phyloP scores from a whole-genome alignment of 257 asterid genomes.

The Solanum paucissectum region DNA sequence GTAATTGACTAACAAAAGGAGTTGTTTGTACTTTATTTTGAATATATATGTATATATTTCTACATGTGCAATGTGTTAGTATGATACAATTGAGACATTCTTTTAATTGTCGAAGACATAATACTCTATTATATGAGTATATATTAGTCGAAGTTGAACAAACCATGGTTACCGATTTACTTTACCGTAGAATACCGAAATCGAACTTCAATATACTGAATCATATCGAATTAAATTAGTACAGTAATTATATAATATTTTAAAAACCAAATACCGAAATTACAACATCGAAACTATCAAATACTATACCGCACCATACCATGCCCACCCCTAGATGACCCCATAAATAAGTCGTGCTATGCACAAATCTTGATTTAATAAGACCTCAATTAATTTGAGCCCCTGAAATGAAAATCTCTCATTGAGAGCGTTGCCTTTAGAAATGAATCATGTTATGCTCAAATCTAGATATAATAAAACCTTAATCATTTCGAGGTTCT shows the following conservation, averaged over 20 bases:
- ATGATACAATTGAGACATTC: not conserved
- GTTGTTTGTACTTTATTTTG: not conserved
- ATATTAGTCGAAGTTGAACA: not conserved
- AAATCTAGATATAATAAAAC: not conserved
- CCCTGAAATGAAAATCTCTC: not conserved
- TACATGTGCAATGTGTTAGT: not conserved
- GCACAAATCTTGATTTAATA: not conserved
- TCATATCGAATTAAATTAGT: too few relatives aligned
- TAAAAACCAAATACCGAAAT: not conserved
- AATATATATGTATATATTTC: too few relatives aligned
- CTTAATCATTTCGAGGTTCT: not conserved
- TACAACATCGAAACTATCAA: not conserved
- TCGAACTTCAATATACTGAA: not conserved
- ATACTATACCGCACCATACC: not conserved
- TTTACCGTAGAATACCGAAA: not conserved
- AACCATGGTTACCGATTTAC: not conserved
- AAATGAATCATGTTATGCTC: not conserved
- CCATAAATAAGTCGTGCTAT: not conserved
- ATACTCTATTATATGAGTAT: not conserved
- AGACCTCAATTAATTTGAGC: not conserved
- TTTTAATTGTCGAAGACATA: not conserved
- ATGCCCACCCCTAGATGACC: not conserved
- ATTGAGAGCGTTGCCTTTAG: not conserved
- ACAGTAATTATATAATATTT: too few relatives aligned
- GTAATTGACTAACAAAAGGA: not conserved